Evolutionary conservation across 495 filamentous ascomycete genomes (phyloP).

Genomic region (Xylaria cubensis): DNA sequence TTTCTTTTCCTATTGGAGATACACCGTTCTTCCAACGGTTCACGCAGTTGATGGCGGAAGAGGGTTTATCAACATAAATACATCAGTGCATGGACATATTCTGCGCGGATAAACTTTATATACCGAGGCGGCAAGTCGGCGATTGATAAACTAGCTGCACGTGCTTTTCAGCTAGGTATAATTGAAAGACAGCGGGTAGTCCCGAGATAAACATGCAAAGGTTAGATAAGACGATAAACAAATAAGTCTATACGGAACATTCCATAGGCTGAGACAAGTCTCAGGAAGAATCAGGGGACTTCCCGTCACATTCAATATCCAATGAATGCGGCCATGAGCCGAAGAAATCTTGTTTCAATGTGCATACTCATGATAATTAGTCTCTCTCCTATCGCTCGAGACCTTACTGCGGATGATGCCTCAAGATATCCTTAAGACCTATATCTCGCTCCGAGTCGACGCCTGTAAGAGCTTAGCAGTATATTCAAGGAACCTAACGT

Average conservation of each 20-base stretch:
- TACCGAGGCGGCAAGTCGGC: not conserved
- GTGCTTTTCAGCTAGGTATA: not conserved
- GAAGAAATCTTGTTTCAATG: not conserved
- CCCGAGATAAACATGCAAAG: conserved; percentile 10
- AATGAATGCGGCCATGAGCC: not conserved
- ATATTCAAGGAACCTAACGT: too few species aligned
- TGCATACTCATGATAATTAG: not conserved
- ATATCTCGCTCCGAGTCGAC: not conserved
- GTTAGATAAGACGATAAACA: conserved; percentile 12
- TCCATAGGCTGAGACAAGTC: conserved; percentile 9
- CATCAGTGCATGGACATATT: not conserved
- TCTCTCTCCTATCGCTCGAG: not conserved
- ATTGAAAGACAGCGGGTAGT: conserved; percentile 7
- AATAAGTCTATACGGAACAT: not conserved
- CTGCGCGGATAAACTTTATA: not conserved
- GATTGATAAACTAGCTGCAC: not conserved
- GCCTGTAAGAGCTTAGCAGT: not conserved
- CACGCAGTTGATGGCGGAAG: not conserved
- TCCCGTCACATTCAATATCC: not conserved
- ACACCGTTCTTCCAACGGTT: not conserved
- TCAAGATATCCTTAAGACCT: not conserved
- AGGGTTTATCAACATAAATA: not conserved
- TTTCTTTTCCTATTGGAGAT: not conserved
- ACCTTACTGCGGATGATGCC: not conserved
- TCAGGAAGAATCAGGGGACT: not conserved